Conservation (phyloP, 78 protist species). For the Pigoraptor vietnamica region DNA sequence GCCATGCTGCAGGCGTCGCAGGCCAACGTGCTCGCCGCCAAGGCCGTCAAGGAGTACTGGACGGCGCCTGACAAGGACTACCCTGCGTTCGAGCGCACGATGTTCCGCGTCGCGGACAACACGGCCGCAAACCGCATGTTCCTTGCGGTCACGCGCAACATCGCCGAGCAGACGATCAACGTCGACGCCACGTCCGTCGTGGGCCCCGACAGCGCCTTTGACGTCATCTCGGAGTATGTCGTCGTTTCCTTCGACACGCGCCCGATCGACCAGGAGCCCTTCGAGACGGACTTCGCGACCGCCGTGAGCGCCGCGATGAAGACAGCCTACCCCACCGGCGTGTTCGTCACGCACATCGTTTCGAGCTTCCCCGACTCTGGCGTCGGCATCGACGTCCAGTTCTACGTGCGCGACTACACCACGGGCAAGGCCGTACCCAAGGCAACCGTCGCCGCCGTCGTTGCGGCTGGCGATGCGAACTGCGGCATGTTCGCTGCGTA, state of each 20-base stretch:
- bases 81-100: not conserved
- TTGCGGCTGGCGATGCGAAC: not conserved
- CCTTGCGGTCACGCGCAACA: not conserved
- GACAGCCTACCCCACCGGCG: not conserved
- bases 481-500: not conserved
- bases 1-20: not conserved
- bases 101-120: not conserved
- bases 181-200: not conserved
- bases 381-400: not conserved
- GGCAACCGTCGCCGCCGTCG: not conserved
- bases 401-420: not conserved
- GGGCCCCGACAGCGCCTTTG: not conserved
- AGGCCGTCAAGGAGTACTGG: not conserved
- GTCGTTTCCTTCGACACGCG: not conserved
- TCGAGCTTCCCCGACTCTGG: not conserved
- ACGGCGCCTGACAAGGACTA: not conserved
- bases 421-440: not conserved
- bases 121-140: not conserved
- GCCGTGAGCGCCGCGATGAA: not conserved
- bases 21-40: not conserved
- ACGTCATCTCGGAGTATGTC: not conserved
- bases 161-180: not conserved
- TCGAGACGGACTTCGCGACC: not conserved
- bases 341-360: not conserved
- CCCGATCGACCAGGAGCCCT: not conserved